Evolutionary conservation across 2,329 filamentous ascomycete genomes (phyloP).

Genomic region (Microdochium bolleyi): DNA sequence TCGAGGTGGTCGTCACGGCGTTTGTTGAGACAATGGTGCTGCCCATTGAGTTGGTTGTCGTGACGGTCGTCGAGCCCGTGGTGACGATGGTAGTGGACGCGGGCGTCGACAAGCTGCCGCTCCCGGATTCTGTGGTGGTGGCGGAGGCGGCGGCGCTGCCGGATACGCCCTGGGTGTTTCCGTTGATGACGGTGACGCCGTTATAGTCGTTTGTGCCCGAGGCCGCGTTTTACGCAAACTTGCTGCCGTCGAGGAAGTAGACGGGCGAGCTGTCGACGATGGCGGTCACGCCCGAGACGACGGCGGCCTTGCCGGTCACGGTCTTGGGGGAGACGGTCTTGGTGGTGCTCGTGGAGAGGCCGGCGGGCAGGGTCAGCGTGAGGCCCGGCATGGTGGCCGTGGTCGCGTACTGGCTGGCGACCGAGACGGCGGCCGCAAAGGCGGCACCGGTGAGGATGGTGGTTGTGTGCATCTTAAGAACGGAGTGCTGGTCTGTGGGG

Average conservation of each 20-base stretch:
- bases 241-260: not conserved
- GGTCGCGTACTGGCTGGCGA: not conserved
- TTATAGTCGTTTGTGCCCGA: not conserved
- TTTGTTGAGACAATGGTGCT: not conserved
- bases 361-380: not conserved
- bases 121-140: not conserved
- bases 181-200: not conserved
- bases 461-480: not conserved
- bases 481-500: no score
- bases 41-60: not conserved
- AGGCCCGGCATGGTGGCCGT: not conserved
- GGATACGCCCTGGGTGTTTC: not conserved
- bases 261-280: not conserved
- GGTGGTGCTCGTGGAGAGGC: not conserved
- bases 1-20: not conserved
- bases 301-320: not conserved
- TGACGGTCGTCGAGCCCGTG: not conserved
- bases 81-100: not conserved
- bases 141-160: not conserved
- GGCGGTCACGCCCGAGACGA: not conserved
- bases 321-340: not conserved
- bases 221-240: not conserved
- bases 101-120: not conserved
- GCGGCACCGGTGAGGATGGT: not conserved
- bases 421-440: not conserved